Evolutionary conservation across 2,329 filamentous ascomycete species (phyloP).

Genomic region (Penicillium hesseltinei): DNA sequence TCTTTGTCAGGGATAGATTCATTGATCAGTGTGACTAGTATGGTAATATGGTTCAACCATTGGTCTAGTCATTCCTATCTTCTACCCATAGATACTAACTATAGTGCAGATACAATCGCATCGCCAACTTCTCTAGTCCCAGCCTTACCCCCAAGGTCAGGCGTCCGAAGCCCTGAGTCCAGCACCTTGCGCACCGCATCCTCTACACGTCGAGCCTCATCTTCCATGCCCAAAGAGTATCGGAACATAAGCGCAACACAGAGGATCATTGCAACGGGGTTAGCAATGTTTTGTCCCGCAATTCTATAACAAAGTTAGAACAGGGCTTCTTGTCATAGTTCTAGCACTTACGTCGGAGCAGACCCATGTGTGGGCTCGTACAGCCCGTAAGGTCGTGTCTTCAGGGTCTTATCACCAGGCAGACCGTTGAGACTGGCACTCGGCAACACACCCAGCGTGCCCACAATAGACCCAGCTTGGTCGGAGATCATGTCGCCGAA

Average conservation of each 20-base stretch:
- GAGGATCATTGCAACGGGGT: constrained; percentile 83
- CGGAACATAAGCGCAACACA: constrained; percentile 91
- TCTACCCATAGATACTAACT: constrained; percentile 35
- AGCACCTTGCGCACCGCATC: constrained; percentile 73
- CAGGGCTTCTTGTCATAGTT: not conserved
- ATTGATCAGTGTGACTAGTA: not conserved
- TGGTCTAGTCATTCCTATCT: not conserved
- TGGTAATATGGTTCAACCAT: not conserved
- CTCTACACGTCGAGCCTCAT: constrained; percentile 74
- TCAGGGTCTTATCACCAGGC: constrained; percentile 62
- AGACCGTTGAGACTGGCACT: constrained; percentile 80
- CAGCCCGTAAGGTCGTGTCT: constrained; percentile 77
- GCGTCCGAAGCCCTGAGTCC: constrained; percentile 71
- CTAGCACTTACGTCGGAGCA: constrained; percentile 35
- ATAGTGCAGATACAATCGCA: constrained; percentile 68
- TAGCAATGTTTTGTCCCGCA: constrained; percentile 80
- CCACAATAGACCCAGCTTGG: constrained; percentile 85
- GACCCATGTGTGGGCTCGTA: constrained; percentile 87
- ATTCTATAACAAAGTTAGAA: constrained; percentile 59
- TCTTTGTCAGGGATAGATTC: not conserved
- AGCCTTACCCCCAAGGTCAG: constrained; percentile 73
- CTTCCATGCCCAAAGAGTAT: constrained; percentile 76
- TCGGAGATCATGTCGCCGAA: constrained; percentile 93
- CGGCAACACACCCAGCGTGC: constrained; percentile 78
- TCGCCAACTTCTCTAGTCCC: constrained; percentile 73